Evolutionary conservation across 495 filamentous ascomycete genomes (phyloP).

Genomic region (Xylaria bambusicola): DNA sequence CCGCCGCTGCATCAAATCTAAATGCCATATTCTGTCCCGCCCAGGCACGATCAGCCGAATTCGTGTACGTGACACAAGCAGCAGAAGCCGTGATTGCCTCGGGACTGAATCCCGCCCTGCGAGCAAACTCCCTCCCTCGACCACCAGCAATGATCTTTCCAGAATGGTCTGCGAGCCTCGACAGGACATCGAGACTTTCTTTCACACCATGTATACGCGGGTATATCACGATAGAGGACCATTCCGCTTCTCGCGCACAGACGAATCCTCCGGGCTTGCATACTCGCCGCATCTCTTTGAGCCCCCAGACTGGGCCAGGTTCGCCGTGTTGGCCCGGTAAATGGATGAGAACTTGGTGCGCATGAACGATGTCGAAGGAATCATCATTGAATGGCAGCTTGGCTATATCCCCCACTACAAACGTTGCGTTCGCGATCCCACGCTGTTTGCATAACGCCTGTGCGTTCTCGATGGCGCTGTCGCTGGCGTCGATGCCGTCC

Average conservation of each 20-base stretch:
- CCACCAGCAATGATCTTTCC: slow-evolving; percentile 10
- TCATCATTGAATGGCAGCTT: slow-evolving; percentile 45
- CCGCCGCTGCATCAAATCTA: neutral
- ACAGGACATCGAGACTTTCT: neutral
- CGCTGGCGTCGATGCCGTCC: slow-evolving; percentile 27
- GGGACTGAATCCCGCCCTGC: slow-evolving; percentile 7
- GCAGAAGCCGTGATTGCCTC: slow-evolving; percentile 14
- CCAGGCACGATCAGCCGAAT: slow-evolving; percentile 3
- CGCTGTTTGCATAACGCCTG: slow-evolving; percentile 21
- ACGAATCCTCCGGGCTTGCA: slow-evolving; percentile 44
- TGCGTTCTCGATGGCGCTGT: slow-evolving; percentile 34
- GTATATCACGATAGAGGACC: slow-evolving; percentile 12
- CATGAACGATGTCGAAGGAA: slow-evolving; percentile 58
- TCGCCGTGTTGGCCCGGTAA: slow-evolving; percentile 21
- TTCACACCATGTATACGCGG: neutral
- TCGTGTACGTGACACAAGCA: slow-evolving; percentile 15
- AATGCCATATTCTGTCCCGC: slow-evolving; percentile 13
- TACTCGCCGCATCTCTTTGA: slow-evolving; percentile 48
- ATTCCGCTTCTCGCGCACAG: slow-evolving; percentile 43
- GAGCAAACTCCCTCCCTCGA: slow-evolving; percentile 11
- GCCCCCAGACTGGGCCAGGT: slow-evolving; percentile 36
- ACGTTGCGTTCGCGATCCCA: slow-evolving; percentile 46
- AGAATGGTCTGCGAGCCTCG: neutral
- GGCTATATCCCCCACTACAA: slow-evolving; percentile 47
- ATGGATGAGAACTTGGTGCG: slow-evolving; percentile 44